Evolutionary conservation across 2,329 filamentous ascomycete genomes (phyloP), one percentile per base, ranked within the genome.

Genomic region (Trichoderma koningiopsis): DNA sequence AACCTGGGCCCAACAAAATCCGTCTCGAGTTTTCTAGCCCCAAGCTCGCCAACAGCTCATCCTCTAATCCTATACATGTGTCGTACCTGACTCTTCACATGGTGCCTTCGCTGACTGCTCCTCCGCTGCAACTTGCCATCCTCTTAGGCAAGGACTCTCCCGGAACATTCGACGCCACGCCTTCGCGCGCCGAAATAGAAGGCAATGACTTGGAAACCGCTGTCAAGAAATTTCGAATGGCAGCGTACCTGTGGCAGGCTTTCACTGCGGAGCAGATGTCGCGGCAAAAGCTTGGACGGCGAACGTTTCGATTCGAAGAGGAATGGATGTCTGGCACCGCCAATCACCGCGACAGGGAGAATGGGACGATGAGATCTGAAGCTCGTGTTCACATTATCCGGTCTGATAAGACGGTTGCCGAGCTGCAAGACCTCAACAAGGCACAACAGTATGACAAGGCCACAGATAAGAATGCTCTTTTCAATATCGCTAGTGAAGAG

Each of bases 261-360:
- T 98, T 97, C 76, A 98, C 95, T 0, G 93, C 93, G 7, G 96
- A 99, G 79, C 94, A 98, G 78, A 98, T 98, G 95, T 91, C 89
- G 78, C 90, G 93, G 72, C 92, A 97, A 77, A 92, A 91, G 71
- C 88, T 98, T 73, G 94, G 94, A 11, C 88, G 95, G 70, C 89
- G 95, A 69, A 90, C 88, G 65, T 98, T 97, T 79, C 87, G 94
- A 55, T 94, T 97, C 72, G 96, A 98, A 75, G 96, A 99, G 79
- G 92, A 97, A 77, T 98, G 96, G 96, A 92, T 92, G 71, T 88
- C 89, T 3, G 94, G 94, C 8, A 92, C 92, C 1, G 85, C 93
- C 70, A 95, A 92, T 70, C 86, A 87, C 73, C 89, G 91, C 49
- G 96, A 98, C 77, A 84, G 85, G 71, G 87, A 89, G 66, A 84